These are phyloP conservation scores for Hirsutella rhossiliensis DNA, from an alignment of 2,329 filamentous ascomycete genomes.

Conservation along the genomic window DNA sequence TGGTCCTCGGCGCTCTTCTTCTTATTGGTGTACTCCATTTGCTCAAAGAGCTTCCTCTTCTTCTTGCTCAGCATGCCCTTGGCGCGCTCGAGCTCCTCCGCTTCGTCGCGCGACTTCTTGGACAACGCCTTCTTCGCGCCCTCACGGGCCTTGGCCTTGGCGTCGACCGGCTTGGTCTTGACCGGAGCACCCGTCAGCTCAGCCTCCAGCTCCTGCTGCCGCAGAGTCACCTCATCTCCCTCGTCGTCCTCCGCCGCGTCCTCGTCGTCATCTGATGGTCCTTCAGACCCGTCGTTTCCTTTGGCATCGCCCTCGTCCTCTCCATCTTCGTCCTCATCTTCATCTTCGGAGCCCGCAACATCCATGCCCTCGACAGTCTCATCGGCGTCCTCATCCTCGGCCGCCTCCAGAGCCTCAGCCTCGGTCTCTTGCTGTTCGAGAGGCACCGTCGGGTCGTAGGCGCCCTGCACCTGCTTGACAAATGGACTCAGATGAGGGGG, in stretches of 20 bases:
- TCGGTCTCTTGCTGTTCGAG: conserved; percentile 82
- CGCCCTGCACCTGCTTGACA: conserved; percentile 74
- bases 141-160: conserved; percentile 50
- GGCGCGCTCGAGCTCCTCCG: conserved; percentile 79
- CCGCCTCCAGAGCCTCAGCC: conserved; percentile 65
- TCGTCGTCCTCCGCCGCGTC: conserved; percentile 24
- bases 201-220: conserved; percentile 86
- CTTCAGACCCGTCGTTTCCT: conserved; percentile 21
- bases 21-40: conserved; percentile 93
- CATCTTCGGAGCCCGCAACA: conserved; percentile 35
- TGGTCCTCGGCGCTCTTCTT: conserved; percentile 86
- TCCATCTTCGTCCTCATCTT: conserved; percentile 34
- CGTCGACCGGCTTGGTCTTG: conserved; percentile 32
- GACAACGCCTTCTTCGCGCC: conserved; percentile 57
- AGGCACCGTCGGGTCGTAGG: conserved; percentile 81
- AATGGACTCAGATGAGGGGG: conserved; percentile 95
- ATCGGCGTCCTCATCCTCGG: conserved; percentile 36
- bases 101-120: conserved; percentile 62
- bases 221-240: conserved; percentile 51
- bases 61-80: conserved; percentile 98
- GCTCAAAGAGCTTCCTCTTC: conserved; percentile 94
- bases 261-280: conserved; percentile 19
- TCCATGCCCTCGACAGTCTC: conserved; percentile 65
- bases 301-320: conserved; percentile 34
- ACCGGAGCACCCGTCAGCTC: conserved; percentile 64